These are phyloP conservation scores for Linnemannia exigua DNA, from an alignment of 192 early-diverging fungal species.

Conservation along the genomic window DNA sequence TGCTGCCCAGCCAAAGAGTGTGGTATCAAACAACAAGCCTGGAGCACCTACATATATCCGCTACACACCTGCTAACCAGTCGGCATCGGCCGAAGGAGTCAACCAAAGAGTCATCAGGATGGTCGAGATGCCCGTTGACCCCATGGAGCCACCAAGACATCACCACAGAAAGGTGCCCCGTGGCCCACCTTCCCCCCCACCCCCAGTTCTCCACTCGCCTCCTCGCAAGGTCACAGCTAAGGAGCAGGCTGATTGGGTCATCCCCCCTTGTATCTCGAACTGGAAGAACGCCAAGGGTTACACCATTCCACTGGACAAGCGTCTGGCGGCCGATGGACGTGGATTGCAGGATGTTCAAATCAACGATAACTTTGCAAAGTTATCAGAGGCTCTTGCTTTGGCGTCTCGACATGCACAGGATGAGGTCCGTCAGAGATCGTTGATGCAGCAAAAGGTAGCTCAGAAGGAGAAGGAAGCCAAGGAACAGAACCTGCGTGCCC, in stretches of 20 bases:
- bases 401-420: slow-evolving; percentile 95
- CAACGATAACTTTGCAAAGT: slow-evolving; percentile 97
- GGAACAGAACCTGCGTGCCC: slow-evolving; percentile 88
- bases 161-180: slow-evolving; percentile 93
- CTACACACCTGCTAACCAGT: slow-evolving; percentile 90
- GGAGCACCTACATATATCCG: slow-evolving; percentile 86
- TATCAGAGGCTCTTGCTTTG: slow-evolving; percentile 93
- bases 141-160: slow-evolving; percentile 95
- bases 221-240: slow-evolving; percentile 96
- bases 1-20: slow-evolving; percentile 71
- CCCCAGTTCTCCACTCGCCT: slow-evolving; percentile 98
- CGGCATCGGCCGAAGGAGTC: slow-evolving; percentile 79
- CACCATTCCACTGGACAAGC: slow-evolving; percentile 99
- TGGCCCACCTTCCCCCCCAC: slow-evolving; percentile 89
- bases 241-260: slow-evolving; percentile 97
- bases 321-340: slow-evolving; percentile 96
- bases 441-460: slow-evolving; percentile 93
- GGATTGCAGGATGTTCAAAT: slow-evolving; percentile 92
- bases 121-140: slow-evolving; percentile 95
- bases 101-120: slow-evolving; percentile 94
- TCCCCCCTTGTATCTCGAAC: slow-evolving; percentile 99
- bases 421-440: slow-evolving; percentile 91
- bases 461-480: slow-evolving; percentile 95
- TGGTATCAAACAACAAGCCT: slow-evolving; percentile 64
- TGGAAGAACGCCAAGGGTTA: slow-evolving; percentile 99